Evolutionary conservation across 1,284 basidiomycete genomes (phyloP), one percentile per base, ranked within the genome.

Genomic region (Ceratobasidium sp.): DNA sequence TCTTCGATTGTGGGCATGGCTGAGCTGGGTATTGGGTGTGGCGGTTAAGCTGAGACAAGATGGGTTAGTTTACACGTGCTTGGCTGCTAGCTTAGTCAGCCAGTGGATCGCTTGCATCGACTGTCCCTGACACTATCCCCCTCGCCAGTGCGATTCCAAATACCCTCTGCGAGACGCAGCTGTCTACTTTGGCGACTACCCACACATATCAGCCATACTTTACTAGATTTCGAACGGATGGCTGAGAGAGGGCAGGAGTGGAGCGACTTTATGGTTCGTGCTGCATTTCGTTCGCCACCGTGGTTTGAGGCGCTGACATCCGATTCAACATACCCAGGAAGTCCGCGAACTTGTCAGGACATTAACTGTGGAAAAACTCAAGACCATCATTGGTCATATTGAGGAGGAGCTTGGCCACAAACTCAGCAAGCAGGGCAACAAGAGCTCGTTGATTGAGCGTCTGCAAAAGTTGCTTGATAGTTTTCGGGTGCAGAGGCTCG

Each of bases 371-470:
- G 94, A 94, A 83, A 89, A 86, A 82, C 89, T 95, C 79, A 95
- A 95, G 83, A 88, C 89, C 80, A 91, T 94, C 79, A 86, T 95
- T 75, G 84, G 85, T 44, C 89, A 89, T 37, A 86, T 95, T 80
- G 94, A 94, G 85, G 90, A 93, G 56, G 89, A 92, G 81, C 92
- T 92, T 81, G 84, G 85, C 68, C 89, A 89, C 5, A 87, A 88
- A 79, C 85, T 95, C 34, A 87, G 88, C 70, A 92, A 92, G 83
- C 87, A 91, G n/a, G 94, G 94, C 46, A 93, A 92, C 85, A 95
- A 95, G 82, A 90, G 92, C 79, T 93, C 95, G 37, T 88, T 95
- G 62, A 94, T 95, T 81, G 90, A 94, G 81, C 88, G 90, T 77
- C 61, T 74, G 49, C 71, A 74, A 61, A 74, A 74, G 61, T 37